Percentiles rank a stretch among this genome's conserved stretches.
Evolutionary conservation across 2,329 filamentous ascomycete species (phyloP).

Genomic region (Pseudogymnoascus destructans): DNA sequence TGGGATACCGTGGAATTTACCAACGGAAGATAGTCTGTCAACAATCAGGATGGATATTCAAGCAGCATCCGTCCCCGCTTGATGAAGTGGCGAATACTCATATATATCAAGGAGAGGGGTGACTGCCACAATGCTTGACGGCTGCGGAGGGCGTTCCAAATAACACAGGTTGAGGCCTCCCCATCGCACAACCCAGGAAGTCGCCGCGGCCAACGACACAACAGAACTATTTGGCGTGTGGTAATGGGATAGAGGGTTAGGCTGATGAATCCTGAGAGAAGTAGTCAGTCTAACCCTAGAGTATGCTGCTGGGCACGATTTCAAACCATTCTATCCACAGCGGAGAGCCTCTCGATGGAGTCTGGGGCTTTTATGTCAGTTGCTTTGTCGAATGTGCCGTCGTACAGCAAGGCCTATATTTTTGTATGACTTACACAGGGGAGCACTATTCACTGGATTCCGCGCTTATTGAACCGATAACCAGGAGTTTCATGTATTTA

Average conservation of each 20-base stretch:
- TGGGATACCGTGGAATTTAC: neutral
- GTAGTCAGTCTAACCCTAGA: no score
- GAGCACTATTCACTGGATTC: neutral
- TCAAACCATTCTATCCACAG: neutral
- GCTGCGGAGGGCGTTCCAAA: neutral
- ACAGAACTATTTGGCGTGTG: neutral
- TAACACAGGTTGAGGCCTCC: neutral
- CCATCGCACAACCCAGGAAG: neutral
- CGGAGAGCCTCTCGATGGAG: neutral
- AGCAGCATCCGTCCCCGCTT: neutral
- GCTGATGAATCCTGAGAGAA: neutral
- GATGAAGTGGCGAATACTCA: neutral
- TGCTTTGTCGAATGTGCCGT: neutral
- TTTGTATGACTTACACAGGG: neutral
- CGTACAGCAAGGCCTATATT: neutral
- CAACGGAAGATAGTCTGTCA: neutral
- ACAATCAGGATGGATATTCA: neutral
- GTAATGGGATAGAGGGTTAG: neutral
- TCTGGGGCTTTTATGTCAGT: neutral
- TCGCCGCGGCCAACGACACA: neutral
- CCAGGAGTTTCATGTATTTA: neutral
- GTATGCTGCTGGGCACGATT: neutral
- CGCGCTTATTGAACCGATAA: neutral
- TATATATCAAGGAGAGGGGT: neutral
- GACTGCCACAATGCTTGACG: neutral